A percentile compares a stretch with the other conserved stretches of the same genome.
phyloP scores from a whole-genome alignment of 1,284 basidiomycete species.

The Coniferiporia weirii region DNA sequence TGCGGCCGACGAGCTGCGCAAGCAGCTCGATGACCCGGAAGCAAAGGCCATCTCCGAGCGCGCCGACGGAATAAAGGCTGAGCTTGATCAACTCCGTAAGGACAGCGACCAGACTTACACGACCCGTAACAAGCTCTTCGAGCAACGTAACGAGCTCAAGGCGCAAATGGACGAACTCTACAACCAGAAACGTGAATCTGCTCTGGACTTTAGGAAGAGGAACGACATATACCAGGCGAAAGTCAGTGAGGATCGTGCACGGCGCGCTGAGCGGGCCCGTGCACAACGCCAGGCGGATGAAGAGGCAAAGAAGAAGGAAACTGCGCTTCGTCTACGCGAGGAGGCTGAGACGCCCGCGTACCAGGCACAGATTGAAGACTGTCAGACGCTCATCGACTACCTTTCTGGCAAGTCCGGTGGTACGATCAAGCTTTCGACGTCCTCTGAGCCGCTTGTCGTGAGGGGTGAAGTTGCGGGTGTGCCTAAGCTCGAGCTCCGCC shows the following conservation, averaged over 20 bases:
- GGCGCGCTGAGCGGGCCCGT: slow-evolving; percentile 76
- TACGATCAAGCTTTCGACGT: slow-evolving; percentile 36
- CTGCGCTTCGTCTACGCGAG: slow-evolving; percentile 80
- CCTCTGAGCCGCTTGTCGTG: slow-evolving; percentile 28
- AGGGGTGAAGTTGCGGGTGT: slow-evolving; percentile 62
- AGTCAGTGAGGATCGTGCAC: slow-evolving; percentile 78
- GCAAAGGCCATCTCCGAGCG: slow-evolving; percentile 78
- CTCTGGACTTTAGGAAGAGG: slow-evolving; percentile 68
- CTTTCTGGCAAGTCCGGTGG: slow-evolving; percentile 72
- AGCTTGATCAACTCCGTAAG: slow-evolving; percentile 84
- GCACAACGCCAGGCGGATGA: slow-evolving; percentile 84
- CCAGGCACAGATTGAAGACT: slow-evolving; percentile 94
- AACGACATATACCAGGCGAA: slow-evolving; percentile 81
- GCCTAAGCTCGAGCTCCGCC: slow-evolving; percentile 79
- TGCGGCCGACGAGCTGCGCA: slow-evolving; percentile 75
- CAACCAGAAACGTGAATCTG: slow-evolving; percentile 73
- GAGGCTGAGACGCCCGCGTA: slow-evolving; percentile 90
- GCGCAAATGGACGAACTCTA: slow-evolving; percentile 71
- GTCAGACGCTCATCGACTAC: slow-evolving; percentile 88
- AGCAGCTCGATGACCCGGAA: slow-evolving; percentile 89
- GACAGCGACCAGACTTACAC: slow-evolving; percentile 85
- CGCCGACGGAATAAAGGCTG: slow-evolving; percentile 79
- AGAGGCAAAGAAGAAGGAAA: slow-evolving; percentile 76
- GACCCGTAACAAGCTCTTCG: slow-evolving; percentile 78
- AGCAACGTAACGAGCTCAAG: slow-evolving; percentile 80